These are phyloP conservation scores for Boletus smithii DNA, from an alignment of 1,284 basidiomycete species.

Conservation along the genomic window DNA sequence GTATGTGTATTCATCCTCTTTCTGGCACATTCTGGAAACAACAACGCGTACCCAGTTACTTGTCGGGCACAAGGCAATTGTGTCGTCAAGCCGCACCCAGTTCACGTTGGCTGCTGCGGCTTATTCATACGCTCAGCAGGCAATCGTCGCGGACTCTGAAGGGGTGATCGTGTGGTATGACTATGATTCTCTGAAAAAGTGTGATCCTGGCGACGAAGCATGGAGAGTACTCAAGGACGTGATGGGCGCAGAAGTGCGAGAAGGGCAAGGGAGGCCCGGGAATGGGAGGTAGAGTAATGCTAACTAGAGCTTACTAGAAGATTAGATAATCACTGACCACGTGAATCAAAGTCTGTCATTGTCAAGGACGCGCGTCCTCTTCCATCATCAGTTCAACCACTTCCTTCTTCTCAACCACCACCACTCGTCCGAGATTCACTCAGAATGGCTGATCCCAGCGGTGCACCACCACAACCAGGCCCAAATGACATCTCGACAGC, in stretches of 20 bases:
- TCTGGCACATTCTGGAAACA: slow-evolving; percentile 3
- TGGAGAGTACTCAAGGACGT: slow-evolving; percentile 27
- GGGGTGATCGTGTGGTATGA: slow-evolving; percentile 73
- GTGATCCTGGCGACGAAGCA: slow-evolving; percentile 50
- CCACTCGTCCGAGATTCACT: slow-evolving; percentile 5
- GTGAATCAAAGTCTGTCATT: background rate
- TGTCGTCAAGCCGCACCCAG: slow-evolving; percentile 36
- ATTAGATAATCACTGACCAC: too few species aligned
- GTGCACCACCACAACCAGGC: slow-evolving; percentile 70
- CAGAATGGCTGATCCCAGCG: slow-evolving; percentile 73
- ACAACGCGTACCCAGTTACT: slow-evolving; percentile 43
- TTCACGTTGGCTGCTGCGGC: slow-evolving; percentile 53
- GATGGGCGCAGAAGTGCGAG: slow-evolving; percentile 22
- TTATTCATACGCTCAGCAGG: slow-evolving; percentile 59
- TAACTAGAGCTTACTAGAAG: too few species aligned
- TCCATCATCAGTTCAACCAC: slow-evolving; percentile 16
- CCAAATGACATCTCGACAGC: slow-evolving; percentile 88
- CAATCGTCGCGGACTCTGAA: slow-evolving; percentile 60
- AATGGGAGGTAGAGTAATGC: too few species aligned
- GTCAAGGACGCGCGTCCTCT: slow-evolving; percentile 45
- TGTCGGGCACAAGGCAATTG: slow-evolving; percentile 49
- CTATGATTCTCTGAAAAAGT: slow-evolving; percentile 62
- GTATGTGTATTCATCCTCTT: slow-evolving; percentile 35
- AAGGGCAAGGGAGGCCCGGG: slow-evolving; percentile 2
- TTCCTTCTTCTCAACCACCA: slow-evolving; percentile 32